phyloP scores from a whole-genome alignment of 2,329 filamentous ascomycete species.

The Botrytis aclada region DNA sequence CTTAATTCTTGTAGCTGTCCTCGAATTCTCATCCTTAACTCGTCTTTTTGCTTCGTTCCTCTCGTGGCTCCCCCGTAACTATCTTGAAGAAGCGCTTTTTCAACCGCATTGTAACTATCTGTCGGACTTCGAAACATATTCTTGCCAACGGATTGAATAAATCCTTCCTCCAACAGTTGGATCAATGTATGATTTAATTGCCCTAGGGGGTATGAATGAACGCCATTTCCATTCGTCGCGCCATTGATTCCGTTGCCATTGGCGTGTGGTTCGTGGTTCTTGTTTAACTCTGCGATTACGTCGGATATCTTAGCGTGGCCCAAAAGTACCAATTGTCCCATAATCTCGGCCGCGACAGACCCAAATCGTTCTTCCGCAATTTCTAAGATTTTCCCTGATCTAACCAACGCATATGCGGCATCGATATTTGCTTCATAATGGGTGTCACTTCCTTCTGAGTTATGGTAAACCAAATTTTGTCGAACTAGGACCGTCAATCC shows the following conservation, averaged over 20 bases:
- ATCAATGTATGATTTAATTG: constrained; percentile 45
- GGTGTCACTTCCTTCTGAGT: constrained; percentile 53
- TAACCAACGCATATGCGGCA: constrained; percentile 77
- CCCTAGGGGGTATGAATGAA: constrained; percentile 32
- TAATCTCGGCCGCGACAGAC: constrained; percentile 66
- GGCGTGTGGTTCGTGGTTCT: constrained; percentile 26
- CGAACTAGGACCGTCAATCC: constrained; percentile 83
- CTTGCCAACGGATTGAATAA: constrained; percentile 61
- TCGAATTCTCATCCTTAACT: constrained; percentile 56
- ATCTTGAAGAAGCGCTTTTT: constrained; percentile 57
- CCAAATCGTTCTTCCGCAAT: constrained; percentile 73
- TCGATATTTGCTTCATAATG: constrained; percentile 82
- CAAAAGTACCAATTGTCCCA: constrained; percentile 70
- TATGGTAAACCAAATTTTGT: constrained; percentile 77
- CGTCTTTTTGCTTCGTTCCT: constrained; percentile 63
- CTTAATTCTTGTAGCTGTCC: constrained; percentile 53
- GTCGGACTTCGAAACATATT: constrained; percentile 58
- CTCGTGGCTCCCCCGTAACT: constrained; percentile 53
- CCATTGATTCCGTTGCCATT: constrained; percentile 35
- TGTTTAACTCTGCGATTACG: constrained; percentile 60
- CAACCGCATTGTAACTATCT: constrained; percentile 60
- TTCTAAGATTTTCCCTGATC: constrained; percentile 77
- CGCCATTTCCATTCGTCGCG: constrained; percentile 19
- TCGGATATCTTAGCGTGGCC: constrained; percentile 74
- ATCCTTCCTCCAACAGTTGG: constrained; percentile 58